phyloP scores from a whole-genome alignment of 2,329 filamentous ascomycete genomes.

The Talaromyces verruculosus region DNA sequence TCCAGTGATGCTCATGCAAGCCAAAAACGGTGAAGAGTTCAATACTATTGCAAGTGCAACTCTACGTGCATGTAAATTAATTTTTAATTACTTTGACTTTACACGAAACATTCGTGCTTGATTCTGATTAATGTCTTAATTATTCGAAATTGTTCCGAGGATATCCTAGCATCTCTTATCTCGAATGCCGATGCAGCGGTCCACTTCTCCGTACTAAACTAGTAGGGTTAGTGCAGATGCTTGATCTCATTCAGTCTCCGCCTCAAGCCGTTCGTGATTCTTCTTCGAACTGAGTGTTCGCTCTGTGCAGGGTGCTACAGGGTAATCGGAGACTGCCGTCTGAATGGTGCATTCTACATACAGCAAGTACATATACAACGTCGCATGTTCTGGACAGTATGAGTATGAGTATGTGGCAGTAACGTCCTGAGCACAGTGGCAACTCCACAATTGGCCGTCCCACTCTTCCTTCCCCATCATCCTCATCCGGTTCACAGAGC shows the following conservation, averaged over 20 bases:
- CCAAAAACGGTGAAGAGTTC: not conserved
- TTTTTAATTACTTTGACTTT: constrained; percentile 8
- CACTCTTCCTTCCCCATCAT: constrained; percentile 9
- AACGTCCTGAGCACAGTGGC: not conserved
- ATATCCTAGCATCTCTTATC: not conserved
- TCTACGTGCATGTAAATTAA: not conserved
- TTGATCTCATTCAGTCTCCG: not conserved
- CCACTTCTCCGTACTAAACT: constrained; percentile 9
- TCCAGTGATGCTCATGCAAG: not conserved
- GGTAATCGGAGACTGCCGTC: not conserved
- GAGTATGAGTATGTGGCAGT: not conserved
- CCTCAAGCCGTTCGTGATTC: not conserved
- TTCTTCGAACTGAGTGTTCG: not conserved
- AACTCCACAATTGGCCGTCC: constrained; percentile 9
- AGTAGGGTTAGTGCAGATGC: constrained; percentile 3
- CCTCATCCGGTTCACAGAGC: not conserved
- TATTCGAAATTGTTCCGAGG: not conserved
- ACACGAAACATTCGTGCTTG: constrained; percentile 1
- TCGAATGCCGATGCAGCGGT: not conserved
- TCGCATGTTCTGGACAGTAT: not conserved
- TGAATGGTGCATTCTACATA: not conserved
- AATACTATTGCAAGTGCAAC: not conserved
- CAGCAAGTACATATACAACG: not conserved
- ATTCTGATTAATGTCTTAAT: not conserved
- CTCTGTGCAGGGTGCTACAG: not conserved